A percentile compares a stretch with the other conserved stretches of the same genome.
Conservation (phyloP, 2,329 filamentous ascomycete genomes). For the Colletotrichum sp. region DNA sequence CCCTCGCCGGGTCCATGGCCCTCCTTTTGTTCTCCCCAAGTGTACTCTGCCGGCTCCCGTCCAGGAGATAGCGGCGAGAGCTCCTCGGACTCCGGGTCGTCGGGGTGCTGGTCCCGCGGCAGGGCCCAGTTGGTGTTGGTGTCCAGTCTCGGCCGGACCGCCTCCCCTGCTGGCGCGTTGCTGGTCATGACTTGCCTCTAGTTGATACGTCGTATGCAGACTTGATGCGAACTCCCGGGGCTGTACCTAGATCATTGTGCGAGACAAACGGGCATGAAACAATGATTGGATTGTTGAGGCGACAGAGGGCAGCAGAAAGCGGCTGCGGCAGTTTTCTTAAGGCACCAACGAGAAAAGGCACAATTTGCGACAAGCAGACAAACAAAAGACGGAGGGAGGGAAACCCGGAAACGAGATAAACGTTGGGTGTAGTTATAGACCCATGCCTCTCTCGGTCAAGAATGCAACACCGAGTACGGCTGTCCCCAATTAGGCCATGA, state of each 20-base stretch:
- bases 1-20: not conserved
- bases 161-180: not conserved
- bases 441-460: not conserved
- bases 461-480: not conserved
- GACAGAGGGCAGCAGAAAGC: not conserved
- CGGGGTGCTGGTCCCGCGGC: not conserved
- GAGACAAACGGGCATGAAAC: not conserved
- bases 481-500: conserved; percentile 6
- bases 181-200: not conserved
- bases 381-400: not conserved
- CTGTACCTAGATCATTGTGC: not conserved
- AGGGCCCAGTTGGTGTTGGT: not conserved
- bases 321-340: not conserved
- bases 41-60: not conserved
- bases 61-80: not conserved
- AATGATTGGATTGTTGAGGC: not conserved
- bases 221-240: not conserved
- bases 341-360: not conserved
- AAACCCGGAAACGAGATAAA: not conserved
- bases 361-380: not conserved
- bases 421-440: not conserved
- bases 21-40: conserved; percentile 5
- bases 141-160: not conserved
- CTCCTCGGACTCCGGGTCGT: not conserved
- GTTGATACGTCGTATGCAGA: conserved; percentile 4